phyloP scores from a whole-genome alignment of 108 stramenopile genomes.

The Fragilariopsis cylindrus region DNA sequence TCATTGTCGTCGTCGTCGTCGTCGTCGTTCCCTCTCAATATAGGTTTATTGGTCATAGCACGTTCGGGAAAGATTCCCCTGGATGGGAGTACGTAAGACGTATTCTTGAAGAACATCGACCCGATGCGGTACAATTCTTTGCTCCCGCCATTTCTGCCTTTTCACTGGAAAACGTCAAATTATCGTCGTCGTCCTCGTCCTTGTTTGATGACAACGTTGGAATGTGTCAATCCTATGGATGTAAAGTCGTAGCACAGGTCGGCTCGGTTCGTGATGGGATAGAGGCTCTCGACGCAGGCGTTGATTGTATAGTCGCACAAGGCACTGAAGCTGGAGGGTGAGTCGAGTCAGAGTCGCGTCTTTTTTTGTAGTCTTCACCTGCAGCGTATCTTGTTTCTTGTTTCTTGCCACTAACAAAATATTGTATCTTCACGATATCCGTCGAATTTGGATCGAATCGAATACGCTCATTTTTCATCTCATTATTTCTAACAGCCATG shows the following conservation, averaged over 20 bases:
- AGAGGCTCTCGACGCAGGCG: constrained; percentile 54
- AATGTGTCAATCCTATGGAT: constrained; percentile 54
- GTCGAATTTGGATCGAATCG: too few species aligned
- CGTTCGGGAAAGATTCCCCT: constrained; percentile 37
- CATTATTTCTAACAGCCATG: constrained; percentile 44
- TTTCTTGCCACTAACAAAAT: too few species aligned
- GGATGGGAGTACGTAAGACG: constrained; percentile 56
- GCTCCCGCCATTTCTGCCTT: constrained; percentile 52
- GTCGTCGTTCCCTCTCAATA: constrained; percentile 37
- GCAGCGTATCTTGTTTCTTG: background rate
- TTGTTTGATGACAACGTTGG: constrained; percentile 40
- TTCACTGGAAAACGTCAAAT: background rate
- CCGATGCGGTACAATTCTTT: constrained; percentile 69
- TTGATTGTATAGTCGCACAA: constrained; percentile 74
- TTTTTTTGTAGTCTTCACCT: background rate
- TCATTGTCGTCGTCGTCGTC: constrained; percentile 1
- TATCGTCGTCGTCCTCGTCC: background rate
- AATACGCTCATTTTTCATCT: background rate
- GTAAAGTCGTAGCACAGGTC: constrained; percentile 69
- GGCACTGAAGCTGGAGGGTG: constrained; percentile 74
- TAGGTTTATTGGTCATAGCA: constrained; percentile 70
- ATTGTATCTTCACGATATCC: too few species aligned
- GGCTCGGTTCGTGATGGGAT: constrained; percentile 59
- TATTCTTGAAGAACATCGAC: constrained; percentile 50
- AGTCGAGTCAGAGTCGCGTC: background rate